Percentiles rank a stretch among this genome's conserved stretches.
These are phyloP conservation scores for Cylindrodendrum hubeiense DNA, from an alignment of 2,329 filamentous ascomycete genomes.

Conservation along the genomic window DNA sequence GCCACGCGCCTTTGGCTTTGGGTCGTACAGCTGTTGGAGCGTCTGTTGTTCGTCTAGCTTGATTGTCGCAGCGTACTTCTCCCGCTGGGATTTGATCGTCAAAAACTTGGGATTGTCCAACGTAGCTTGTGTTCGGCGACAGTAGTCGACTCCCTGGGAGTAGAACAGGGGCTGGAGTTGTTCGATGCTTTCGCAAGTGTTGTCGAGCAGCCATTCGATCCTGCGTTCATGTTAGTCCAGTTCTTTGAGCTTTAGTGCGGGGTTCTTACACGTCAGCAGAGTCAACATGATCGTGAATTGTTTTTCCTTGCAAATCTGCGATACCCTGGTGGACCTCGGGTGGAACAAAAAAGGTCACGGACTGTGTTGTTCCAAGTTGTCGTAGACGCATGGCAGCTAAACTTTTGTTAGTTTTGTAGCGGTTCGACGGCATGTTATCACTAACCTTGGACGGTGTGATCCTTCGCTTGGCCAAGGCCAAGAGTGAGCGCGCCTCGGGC, in stretches of 20 bases:
- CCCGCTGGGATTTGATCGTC: constrained; percentile 50
- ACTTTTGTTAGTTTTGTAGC: neutral
- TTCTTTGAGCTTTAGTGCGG: too few relatives aligned
- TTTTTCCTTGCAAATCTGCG: constrained; percentile 54
- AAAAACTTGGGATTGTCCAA: constrained; percentile 59
- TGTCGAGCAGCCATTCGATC: constrained; percentile 69
- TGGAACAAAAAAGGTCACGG: constrained; percentile 66
- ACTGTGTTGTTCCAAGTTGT: constrained; percentile 67
- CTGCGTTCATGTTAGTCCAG: constrained; percentile 25
- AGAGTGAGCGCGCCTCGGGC: constrained; percentile 67
- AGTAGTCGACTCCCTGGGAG: constrained; percentile 71
- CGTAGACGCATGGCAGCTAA: constrained; percentile 73
- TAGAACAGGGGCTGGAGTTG: constrained; percentile 70
- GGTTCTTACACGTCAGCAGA: constrained; percentile 48
- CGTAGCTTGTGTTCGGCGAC: constrained; percentile 64
- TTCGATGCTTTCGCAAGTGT: constrained; percentile 71
- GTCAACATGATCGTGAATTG: constrained; percentile 37
- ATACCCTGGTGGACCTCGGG: constrained; percentile 74
- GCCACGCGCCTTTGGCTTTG: constrained; percentile 37
- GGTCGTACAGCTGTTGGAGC: constrained; percentile 69
- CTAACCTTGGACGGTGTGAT: constrained; percentile 64
- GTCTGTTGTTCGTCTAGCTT: constrained; percentile 67
- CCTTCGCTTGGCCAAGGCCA: constrained; percentile 69
- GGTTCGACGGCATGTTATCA: neutral
- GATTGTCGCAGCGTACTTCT: constrained; percentile 46